These are phyloP conservation scores for Huntiella savannae DNA, from an alignment of 2,329 filamentous ascomycete species.

Conservation along the genomic window DNA sequence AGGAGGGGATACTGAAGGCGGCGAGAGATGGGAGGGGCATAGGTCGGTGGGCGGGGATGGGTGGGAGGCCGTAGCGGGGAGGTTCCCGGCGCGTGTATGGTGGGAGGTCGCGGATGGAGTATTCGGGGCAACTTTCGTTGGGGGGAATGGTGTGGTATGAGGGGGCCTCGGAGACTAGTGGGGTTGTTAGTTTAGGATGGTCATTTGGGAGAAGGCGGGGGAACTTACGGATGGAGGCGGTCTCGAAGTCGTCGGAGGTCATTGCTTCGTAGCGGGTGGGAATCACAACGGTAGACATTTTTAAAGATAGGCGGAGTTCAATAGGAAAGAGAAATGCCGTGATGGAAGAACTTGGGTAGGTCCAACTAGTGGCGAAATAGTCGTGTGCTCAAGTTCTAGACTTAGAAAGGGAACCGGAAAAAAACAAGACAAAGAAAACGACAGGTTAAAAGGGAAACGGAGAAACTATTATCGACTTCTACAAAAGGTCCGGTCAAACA, in stretches of 20 bases:
- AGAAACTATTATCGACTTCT: too few relatives aligned
- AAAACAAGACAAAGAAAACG: not conserved
- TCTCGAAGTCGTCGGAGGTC: slow-evolving; percentile 41
- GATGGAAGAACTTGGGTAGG: not conserved
- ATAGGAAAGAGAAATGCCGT: not conserved
- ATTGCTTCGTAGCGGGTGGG: slow-evolving; percentile 15
- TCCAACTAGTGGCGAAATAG: too few relatives aligned
- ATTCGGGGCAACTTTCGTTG: slow-evolving; percentile 30
- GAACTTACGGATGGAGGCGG: slow-evolving; percentile 44
- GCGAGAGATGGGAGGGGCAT: slow-evolving; percentile 25
- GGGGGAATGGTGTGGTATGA: slow-evolving; percentile 41
- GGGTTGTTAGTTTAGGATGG: not conserved
- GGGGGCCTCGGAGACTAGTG: slow-evolving; percentile 40
- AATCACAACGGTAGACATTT: slow-evolving; percentile 2
- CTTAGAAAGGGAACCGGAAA: not conserved
- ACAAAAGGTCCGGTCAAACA: too few relatives aligned
- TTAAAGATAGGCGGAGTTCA: not conserved
- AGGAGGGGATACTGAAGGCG: slow-evolving; percentile 38
- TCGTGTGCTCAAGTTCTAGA: not conserved
- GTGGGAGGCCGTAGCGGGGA: slow-evolving; percentile 26
- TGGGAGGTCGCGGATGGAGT: slow-evolving; percentile 22
- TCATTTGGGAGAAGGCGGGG: slow-evolving; percentile 43
- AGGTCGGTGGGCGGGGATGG: slow-evolving; percentile 24
- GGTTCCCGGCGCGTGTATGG: slow-evolving; percentile 8
- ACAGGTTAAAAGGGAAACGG: too few relatives aligned